Evolutionary conservation across 371 early-diverging fungal genomes (phyloP).

Genomic region (Blakeslea trispora): DNA sequence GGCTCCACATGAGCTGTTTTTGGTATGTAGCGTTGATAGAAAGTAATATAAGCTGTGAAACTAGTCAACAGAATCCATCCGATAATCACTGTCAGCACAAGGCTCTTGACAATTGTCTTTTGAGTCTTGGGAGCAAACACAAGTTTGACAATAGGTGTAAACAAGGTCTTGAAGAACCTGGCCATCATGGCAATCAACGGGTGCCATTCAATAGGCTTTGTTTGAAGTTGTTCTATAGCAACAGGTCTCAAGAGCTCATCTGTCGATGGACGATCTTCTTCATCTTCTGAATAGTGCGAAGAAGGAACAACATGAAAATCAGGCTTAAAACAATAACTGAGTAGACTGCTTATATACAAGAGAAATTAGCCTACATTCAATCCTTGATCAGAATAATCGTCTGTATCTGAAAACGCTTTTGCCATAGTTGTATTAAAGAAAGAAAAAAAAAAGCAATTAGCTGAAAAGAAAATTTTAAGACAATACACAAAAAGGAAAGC

Average conservation of each 20-base stretch:
- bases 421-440: constrained; percentile 11
- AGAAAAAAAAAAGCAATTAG: constrained; percentile 1
- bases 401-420: constrained; percentile 20
- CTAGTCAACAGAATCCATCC: constrained; percentile 46
- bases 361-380: constrained; percentile 17
- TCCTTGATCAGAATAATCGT: constrained; percentile 23
- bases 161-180: constrained; percentile 5
- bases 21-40: constrained; percentile 50
- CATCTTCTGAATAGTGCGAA: constrained; percentile 7
- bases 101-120: constrained; percentile 35
- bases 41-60: constrained; percentile 44
- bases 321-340: too few species aligned
- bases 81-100: constrained; percentile 27
- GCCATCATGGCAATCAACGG: constrained; percentile 18
- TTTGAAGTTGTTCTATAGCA: constrained; percentile 2
- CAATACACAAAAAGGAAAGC: not conserved
- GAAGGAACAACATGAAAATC: constrained; percentile 25
- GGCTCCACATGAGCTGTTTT: constrained; percentile 45
- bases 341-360: too few species aligned
- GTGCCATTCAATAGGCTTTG: constrained; percentile 21
- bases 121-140: constrained; percentile 42
- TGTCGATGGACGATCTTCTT: not conserved
- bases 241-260: too few species aligned
- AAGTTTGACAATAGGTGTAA: constrained; percentile 25
- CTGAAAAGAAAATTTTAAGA: not conserved